These are phyloP conservation scores for Raddia guianensis DNA, from an alignment of 176 grass and related monocot species.

Conservation along the genomic window DNA sequence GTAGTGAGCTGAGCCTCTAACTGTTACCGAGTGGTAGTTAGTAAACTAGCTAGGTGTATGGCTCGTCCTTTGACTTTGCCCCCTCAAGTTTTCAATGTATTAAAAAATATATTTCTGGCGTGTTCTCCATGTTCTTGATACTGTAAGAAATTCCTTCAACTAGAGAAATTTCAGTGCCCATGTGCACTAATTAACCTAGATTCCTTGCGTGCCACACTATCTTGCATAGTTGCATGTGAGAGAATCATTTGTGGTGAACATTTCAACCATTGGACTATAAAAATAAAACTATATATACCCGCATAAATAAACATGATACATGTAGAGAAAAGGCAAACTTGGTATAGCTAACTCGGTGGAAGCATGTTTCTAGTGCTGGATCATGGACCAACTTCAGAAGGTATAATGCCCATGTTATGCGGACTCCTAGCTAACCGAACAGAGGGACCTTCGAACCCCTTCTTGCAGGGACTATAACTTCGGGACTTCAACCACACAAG, in stretches of 20 bases:
- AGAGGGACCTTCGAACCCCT: too few relatives aligned
- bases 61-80: slow-evolving; percentile 44
- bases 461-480: too few relatives aligned
- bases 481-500: too few relatives aligned
- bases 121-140: slow-evolving; percentile 41
- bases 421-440: too few relatives aligned
- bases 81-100: slow-evolving; percentile 31
- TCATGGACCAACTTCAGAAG: not conserved
- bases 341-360: slow-evolving; percentile 23
- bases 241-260: slow-evolving; percentile 26
- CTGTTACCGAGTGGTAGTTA: not conserved
- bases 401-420: not conserved
- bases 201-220: slow-evolving; percentile 11
- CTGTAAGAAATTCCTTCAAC: not conserved
- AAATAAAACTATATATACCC: slow-evolving; percentile 5
- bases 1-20: not conserved
- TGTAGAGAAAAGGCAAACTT: not conserved
- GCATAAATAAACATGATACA: not conserved
- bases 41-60: not conserved
- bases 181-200: slow-evolving; percentile 42
- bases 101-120: slow-evolving; percentile 28
- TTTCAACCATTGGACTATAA: slow-evolving; percentile 10
- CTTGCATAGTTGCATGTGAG: slow-evolving; percentile 40
- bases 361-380: not conserved
- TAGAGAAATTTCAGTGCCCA: slow-evolving; percentile 27